Evolutionary conservation across 164 flowering plant species (phyloP).

Genomic region (Protea cynaroides): DNA sequence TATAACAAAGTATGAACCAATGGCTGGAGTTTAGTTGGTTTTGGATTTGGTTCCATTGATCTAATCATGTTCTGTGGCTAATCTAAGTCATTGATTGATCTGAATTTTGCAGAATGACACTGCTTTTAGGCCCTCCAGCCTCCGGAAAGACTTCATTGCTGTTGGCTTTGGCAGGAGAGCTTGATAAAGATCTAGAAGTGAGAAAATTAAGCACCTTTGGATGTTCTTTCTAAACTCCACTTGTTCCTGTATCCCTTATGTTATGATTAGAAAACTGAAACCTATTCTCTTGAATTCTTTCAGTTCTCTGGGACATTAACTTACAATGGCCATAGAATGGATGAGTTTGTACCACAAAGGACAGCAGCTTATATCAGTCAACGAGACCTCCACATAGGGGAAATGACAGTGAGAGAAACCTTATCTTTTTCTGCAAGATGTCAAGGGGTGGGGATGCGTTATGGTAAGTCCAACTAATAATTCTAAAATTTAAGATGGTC

Average conservation of each 20-base stretch:
- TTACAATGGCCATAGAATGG: constrained; percentile 61
- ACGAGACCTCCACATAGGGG: constrained; percentile 23
- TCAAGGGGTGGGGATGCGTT: background rate
- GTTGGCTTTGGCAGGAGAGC: background rate
- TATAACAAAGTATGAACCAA: background rate
- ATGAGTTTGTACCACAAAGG: constrained; percentile 69
- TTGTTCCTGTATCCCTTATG: background rate
- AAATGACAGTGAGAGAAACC: constrained; percentile 3
- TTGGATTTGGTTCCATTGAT: background rate
- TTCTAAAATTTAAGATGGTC: background rate
- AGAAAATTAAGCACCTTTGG: background rate
- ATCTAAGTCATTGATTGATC: background rate
- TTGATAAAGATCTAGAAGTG: constrained; percentile 30
- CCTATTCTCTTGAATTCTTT: background rate
- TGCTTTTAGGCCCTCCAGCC: constrained; percentile 1
- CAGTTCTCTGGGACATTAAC: constrained; percentile 59
- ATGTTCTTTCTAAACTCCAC: background rate
- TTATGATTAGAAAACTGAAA: background rate
- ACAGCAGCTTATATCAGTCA: constrained; percentile 64
- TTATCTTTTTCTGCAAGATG: constrained; percentile 49
- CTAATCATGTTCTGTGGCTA: background rate
- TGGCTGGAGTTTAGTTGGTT: background rate
- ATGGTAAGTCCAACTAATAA: background rate
- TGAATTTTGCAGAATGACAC: background rate
- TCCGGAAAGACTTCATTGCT: background rate